Conservation (phyloP, 1,284 basidiomycete species). For the Sphagnurus paluster region DNA sequence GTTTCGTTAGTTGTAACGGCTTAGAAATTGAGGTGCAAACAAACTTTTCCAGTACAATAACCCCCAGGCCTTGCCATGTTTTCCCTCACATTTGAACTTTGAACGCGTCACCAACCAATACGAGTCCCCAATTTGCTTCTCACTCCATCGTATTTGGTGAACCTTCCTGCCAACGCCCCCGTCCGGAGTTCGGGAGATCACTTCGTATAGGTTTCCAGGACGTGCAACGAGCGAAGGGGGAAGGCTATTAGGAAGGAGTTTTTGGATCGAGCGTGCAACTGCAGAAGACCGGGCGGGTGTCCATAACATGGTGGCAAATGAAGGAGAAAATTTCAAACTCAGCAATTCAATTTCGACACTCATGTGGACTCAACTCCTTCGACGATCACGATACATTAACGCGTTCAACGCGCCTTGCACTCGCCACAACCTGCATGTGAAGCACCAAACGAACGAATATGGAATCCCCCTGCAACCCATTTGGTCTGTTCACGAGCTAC, state of each 20-base stretch:
- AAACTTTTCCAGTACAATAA: constrained; percentile 73
- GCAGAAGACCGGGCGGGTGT: constrained; percentile 29
- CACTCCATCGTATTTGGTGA: constrained; percentile 70
- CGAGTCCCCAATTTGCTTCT: constrained; percentile 64
- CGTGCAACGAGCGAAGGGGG: constrained; percentile 58
- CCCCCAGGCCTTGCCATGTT: constrained; percentile 79
- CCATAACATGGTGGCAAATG: constrained; percentile 31
- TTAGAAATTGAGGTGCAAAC: constrained; percentile 26
- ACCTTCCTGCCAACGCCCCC: constrained; percentile 68
- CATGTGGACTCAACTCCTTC: constrained; percentile 25
- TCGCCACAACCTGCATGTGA: constrained; percentile 16
- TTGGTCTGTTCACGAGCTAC: constrained; percentile 74
- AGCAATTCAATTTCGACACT: constrained; percentile 15
- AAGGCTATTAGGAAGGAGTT: constrained; percentile 48
- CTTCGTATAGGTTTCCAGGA: constrained; percentile 65
- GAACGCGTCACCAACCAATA: constrained; percentile 75
- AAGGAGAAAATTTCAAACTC: constrained; percentile 31
- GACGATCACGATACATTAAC: constrained; percentile 6
- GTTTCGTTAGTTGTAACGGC: constrained; percentile 1
- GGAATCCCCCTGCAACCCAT: constrained; percentile 65
- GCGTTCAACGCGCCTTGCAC: constrained; percentile 8
- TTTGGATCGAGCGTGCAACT: constrained; percentile 46
- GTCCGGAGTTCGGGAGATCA: constrained; percentile 66
- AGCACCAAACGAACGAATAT: constrained; percentile 45
- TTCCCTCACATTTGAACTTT: constrained; percentile 67